Evolutionary conservation across 208 protist species (phyloP), one percentile per base, ranked within the genome.

Genomic region (Leishmania tarentolae): DNA sequence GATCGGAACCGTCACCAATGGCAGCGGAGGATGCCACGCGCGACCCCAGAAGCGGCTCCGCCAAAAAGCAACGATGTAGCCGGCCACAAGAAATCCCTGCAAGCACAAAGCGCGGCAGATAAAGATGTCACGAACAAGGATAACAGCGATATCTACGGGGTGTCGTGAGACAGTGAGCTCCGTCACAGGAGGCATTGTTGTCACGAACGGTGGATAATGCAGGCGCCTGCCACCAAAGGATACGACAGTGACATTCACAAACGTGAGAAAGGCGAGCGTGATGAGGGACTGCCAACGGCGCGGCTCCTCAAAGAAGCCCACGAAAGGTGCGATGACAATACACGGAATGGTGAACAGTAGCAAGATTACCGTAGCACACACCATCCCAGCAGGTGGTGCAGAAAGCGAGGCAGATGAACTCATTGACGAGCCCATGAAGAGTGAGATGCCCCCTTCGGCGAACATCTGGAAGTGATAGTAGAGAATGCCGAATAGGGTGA

Each of bases 141-240:
- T 56, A 2, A 13, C 31, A 31, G 82, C 77, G 21, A 82, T 13
- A 24, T 78, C 77, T 57, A 31, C 24, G n/a, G 78, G 61, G 19
- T 69, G 24, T 73, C 68, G 59, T 35, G 47, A 83, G 2, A 81
- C 37, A 28, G 75, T 80, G 52, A 86, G 70, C 85, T 86, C 91
- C 53, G 80, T 82, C 69, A 92, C 17, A 19, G 86, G 47, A 13
- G 91, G 93, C 47, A 80, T 69, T 11, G 90, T 91, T 24, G 79
- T 75, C 70, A 94, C 56, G 70, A 93, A 94, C n/a, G 93, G 91
- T 35, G 93, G 90, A 76, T 90, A 71, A 77, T 96, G 86, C 66
- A 88, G 66, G 61, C 37, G 74, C n/a, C 53, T 56, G 3, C 91
- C 91, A 44, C 91, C 91, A 76, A 87, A 91, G 28, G 91, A 86